Evolutionary conservation across 1,139 yeast genomes (phyloP).

Genomic region (Yamadazyma buinensis): DNA sequence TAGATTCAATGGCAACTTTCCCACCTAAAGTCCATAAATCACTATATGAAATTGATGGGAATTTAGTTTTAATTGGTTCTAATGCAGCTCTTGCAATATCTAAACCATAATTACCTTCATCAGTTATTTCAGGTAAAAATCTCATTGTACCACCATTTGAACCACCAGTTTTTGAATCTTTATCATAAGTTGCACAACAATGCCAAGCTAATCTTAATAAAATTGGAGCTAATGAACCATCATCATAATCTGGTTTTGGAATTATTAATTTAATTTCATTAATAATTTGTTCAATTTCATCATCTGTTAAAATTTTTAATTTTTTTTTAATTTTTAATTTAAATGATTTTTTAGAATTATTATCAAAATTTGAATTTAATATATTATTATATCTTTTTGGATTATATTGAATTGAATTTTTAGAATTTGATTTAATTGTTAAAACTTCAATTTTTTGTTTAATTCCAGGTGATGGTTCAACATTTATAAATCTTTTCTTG

Average conservation of each 20-base stretch:
- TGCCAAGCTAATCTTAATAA: slow-evolving; percentile 70
- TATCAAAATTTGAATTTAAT: too few species aligned
- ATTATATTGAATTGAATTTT: too few species aligned
- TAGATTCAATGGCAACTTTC: slow-evolving; percentile 52
- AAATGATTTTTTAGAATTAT: not conserved
- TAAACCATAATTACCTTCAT: slow-evolving; percentile 57
- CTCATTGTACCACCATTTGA: slow-evolving; percentile 71
- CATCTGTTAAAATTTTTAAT: slow-evolving; percentile 5
- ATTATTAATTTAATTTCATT: slow-evolving; percentile 13
- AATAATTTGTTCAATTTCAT: slow-evolving; percentile 13
- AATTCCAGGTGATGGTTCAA: slow-evolving; percentile 4
- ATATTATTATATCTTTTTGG: too few species aligned
- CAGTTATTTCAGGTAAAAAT: slow-evolving; percentile 44
- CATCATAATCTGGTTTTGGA: slow-evolving; percentile 34
- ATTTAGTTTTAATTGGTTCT: slow-evolving; percentile 54
- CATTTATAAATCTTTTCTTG: not conserved
- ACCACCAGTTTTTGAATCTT: slow-evolving; percentile 54
- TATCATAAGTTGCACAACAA: slow-evolving; percentile 63
- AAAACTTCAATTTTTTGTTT: slow-evolving; percentile 10
- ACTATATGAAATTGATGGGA: slow-evolving; percentile 59
- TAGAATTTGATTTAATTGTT: not conserved
- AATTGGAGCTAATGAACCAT: slow-evolving; percentile 65
- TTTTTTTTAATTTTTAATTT: slow-evolving; percentile 3
- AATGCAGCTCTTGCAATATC: slow-evolving; percentile 53
- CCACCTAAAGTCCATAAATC: slow-evolving; percentile 70